Evolutionary conservation across 768 basidiomycete genomes (phyloP).

Genomic region (Agaricus blazei): DNA sequence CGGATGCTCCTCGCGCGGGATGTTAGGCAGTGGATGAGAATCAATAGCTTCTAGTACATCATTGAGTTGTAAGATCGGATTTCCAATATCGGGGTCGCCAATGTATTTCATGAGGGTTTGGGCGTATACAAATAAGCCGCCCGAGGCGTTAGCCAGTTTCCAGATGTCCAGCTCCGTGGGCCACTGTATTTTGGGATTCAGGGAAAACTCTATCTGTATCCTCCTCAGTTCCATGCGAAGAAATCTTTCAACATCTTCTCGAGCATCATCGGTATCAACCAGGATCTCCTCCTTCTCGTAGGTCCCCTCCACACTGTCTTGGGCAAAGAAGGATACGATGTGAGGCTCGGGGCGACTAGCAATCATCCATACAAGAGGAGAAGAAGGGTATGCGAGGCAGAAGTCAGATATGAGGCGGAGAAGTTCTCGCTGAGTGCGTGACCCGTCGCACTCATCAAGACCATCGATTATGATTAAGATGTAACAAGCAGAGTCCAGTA

Average conservation of each 20-base stretch:
- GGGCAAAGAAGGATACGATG: too few species aligned
- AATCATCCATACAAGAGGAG: not conserved
- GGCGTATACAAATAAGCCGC: not conserved
- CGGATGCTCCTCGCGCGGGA: too few species aligned
- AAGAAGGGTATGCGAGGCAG: not conserved
- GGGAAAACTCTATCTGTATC: too few species aligned
- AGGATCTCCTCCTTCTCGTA: too few species aligned
- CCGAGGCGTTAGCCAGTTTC: not conserved
- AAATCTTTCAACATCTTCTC: too few species aligned
- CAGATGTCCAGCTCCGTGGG: not conserved
- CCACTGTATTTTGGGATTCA: not conserved
- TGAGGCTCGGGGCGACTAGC: not conserved
- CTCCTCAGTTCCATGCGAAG: too few species aligned
- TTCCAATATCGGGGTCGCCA: not conserved
- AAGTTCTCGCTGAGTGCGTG: too few species aligned
- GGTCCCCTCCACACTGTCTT: too few species aligned
- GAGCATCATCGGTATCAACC: too few species aligned
- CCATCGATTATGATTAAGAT: not conserved
- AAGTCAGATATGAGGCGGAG: not conserved
- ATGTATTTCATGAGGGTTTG: not conserved
- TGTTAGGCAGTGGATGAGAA: not conserved
- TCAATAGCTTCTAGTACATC: constrained; percentile 1
- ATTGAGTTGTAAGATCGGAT: not conserved
- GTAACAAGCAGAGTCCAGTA: too few species aligned
- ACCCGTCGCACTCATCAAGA: too few species aligned